Conservation (phyloP, 352 stramenopile genomes). For the Phytopythium mirpurense region DNA sequence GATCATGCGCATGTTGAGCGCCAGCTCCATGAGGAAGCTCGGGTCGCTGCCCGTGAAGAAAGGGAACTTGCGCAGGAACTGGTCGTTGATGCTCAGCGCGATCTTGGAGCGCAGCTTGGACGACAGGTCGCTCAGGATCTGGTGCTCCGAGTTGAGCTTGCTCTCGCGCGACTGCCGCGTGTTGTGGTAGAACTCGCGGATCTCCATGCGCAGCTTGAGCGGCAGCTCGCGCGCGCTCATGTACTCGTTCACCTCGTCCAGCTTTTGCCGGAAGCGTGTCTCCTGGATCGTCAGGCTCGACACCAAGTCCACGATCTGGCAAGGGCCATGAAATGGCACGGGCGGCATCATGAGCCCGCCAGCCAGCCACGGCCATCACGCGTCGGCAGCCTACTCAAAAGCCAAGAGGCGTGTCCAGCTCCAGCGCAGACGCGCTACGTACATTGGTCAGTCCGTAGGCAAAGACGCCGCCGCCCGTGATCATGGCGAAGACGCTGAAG, state of each 20-base stretch:
- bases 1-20: constrained; percentile 75
- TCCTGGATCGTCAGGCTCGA: constrained; percentile 65
- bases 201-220: constrained; percentile 60
- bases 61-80: constrained; percentile 69
- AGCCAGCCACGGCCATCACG: too few relatives aligned
- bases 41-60: constrained; percentile 71
- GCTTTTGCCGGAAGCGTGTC: constrained; percentile 56
- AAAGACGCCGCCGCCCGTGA: constrained; percentile 62
- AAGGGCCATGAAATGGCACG: too few relatives aligned
- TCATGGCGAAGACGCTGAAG: constrained; percentile 71
- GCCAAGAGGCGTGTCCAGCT: too few relatives aligned
- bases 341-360: too few relatives aligned
- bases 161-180: constrained; percentile 57
- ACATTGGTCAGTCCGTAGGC: constrained; percentile 82
- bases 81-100: constrained; percentile 70
- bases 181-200: constrained; percentile 79
- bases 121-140: constrained; percentile 61
- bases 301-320: constrained; percentile 63
- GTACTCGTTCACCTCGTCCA: constrained; percentile 81
- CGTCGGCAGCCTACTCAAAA: too few relatives aligned
- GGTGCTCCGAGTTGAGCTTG: constrained; percentile 52
- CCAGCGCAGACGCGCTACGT: too few relatives aligned
- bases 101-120: constrained; percentile 74
- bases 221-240: constrained; percentile 69
- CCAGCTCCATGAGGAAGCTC: constrained; percentile 76